Base-by-base conservation (phyloP, 495 filamentous ascomycete species). In the Podospora fimiseda region DNA sequence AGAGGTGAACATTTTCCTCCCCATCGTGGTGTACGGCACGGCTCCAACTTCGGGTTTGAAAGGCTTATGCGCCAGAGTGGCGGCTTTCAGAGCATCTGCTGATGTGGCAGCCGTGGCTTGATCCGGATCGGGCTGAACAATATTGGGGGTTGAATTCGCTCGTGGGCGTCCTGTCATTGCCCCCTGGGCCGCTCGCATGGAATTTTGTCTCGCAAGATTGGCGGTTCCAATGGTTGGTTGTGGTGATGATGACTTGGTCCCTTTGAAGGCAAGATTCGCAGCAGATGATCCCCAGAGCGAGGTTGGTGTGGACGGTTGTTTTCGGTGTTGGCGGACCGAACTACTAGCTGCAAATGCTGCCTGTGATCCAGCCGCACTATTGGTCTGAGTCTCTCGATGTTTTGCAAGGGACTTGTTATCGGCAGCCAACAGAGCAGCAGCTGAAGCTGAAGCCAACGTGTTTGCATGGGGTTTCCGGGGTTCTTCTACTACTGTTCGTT, bases 321-420 rank as follows among this genome's bases (percentile, higher is more conserved):
- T 61, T 63, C 77, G 73, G 76, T 48, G 76, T 56, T 60, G 78
- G 68, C 61, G 78, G 16, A 79, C 81, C 46, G 86, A 82, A 50
- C 77, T n/a, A n/a, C n/a, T 81, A 6, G 89, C 89, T 2, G 84
- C 66, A 20, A 87, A 57, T 0, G 90, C 89, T 18, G 89, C 89
- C 55, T 86, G 88, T 8, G 84, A 78, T 27, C 85, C 84, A 43
- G 82, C 77, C 4, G 78, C 63, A 57, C 79, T 87, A 42, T 70
- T 24, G 21, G 44, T 61, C 53, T 79, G 74, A 19, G 76, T 72
- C 42, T 81, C 53, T 20, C 39, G 72, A 66, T 75, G 73, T 59
- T 79, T 62, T 9, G 76, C 61, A 43, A 79, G 75, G 39, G 78
- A 68, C 58, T 78, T 80, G 63, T 83, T 81, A 64, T 91, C 84